Percentiles rank a stretch among this genome's conserved stretches.
Conservation (phyloP, 2,329 filamentous ascomycete species). For the Verticillium albo-atrum region DNA sequence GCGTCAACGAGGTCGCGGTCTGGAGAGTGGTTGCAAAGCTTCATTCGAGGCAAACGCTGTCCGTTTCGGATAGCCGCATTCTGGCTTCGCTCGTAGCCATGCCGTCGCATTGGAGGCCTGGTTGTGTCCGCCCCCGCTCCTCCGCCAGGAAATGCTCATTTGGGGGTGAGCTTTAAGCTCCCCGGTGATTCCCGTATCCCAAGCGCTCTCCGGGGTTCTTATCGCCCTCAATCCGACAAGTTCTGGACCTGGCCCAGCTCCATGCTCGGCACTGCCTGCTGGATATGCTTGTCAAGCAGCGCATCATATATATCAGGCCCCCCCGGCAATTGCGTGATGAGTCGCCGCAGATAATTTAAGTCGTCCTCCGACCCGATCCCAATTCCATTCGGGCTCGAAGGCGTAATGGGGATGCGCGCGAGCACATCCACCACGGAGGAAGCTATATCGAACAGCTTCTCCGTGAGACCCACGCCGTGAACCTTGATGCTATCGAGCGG, state of each 20-base stretch:
- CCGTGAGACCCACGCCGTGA: conserved; percentile 40
- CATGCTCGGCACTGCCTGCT: conserved; percentile 25
- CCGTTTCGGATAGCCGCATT: too few species aligned
- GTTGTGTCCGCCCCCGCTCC: too few species aligned
- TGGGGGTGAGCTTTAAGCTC: too few species aligned
- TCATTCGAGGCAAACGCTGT: too few species aligned
- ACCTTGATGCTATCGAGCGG: conserved; percentile 33
- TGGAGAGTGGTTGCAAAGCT: too few species aligned
- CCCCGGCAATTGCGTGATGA: conserved; percentile 33
- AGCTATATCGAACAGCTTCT: conserved; percentile 41
- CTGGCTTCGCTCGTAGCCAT: too few species aligned
- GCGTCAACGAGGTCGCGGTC: too few species aligned
- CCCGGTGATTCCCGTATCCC: too few species aligned
- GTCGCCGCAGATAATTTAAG: conserved; percentile 27
- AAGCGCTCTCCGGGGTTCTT: too few species aligned
- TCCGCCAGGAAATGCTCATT: too few species aligned
- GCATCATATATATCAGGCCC: conserved; percentile 31
- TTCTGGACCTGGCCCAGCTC: conserved; percentile 3
- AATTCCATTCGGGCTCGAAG: conserved; percentile 18
- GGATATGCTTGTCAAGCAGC: conserved; percentile 33
- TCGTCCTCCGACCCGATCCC: conserved; percentile 29
- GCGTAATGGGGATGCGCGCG: conserved; percentile 31
- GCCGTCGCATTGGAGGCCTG: too few species aligned
- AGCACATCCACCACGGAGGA: conserved; percentile 40
- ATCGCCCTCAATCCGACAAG: neutral